Percentiles rank a stretch among this genome's conserved stretches.
These are phyloP conservation scores for Zygoascus meyerae DNA, from an alignment of 1,139 yeast species.

Conservation along the genomic window DNA sequence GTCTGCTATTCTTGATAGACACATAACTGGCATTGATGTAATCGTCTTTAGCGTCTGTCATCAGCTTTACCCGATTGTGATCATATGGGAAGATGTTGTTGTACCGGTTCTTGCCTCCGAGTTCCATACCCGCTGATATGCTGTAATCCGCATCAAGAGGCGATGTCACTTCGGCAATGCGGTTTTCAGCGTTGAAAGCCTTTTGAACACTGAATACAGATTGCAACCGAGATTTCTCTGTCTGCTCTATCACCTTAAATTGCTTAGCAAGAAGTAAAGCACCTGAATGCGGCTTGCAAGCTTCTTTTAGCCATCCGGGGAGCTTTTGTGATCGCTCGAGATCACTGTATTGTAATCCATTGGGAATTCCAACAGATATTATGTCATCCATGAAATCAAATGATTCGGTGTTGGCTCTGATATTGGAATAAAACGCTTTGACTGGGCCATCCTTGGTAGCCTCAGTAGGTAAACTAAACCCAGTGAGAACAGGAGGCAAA, in stretches of 20 bases:
- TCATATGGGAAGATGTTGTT: constrained; percentile 79
- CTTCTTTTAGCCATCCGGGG: constrained; percentile 36
- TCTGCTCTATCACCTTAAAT: constrained; percentile 35
- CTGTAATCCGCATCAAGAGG: constrained; percentile 17
- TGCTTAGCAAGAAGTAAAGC: constrained; percentile 33
- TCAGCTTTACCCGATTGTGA: constrained; percentile 56
- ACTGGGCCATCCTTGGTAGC: constrained; percentile 24
- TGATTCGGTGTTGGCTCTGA: constrained; percentile 20
- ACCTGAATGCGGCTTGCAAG: constrained; percentile 27
- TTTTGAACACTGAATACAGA: constrained; percentile 26
- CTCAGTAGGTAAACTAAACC: constrained; percentile 25
- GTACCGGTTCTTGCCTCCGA: constrained; percentile 66
- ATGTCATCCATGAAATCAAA: constrained; percentile 20
- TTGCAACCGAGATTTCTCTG: constrained; percentile 35
- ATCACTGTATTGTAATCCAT: constrained; percentile 4
- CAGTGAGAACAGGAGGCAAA: constrained; percentile 25
- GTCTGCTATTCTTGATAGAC: constrained; percentile 29
- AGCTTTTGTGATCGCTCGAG: constrained; percentile 15
- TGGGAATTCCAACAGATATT: constrained; percentile 21
- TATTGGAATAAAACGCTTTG: constrained; percentile 25
- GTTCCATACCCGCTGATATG: constrained; percentile 56
- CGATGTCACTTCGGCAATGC: constrained; percentile 1
- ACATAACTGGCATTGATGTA: constrained; percentile 63
- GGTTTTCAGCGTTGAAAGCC: constrained; percentile 14
- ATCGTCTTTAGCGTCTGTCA: constrained; percentile 32